Conservation (phyloP, 441 rosid species). For the Corymbia citriodora region DNA sequence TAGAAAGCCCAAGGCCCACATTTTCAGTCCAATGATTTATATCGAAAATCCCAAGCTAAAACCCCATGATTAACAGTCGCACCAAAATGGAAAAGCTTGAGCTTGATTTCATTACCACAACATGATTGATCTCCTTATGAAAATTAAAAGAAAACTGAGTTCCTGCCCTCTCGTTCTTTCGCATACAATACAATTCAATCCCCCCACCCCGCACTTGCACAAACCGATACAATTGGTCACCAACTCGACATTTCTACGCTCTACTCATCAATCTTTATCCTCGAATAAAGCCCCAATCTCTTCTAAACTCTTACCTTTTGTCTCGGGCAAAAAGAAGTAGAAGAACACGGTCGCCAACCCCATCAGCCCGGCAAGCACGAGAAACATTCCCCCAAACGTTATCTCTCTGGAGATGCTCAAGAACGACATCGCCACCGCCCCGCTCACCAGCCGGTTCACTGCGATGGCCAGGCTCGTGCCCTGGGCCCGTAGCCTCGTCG, state of each 20-base stretch:
- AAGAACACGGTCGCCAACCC: conserved; percentile 20
- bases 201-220: neutral
- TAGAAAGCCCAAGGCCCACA: neutral
- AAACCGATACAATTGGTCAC: neutral
- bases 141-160: neutral
- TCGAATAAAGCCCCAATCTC: conserved; percentile 8
- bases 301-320: conserved; percentile 43
- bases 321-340: conserved; percentile 37
- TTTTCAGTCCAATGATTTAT: neutral
- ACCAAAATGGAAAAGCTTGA: neutral
- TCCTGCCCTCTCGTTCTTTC: neutral
- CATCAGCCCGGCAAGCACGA: conserved; percentile 40
- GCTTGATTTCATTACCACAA: neutral
- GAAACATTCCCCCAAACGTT: conserved; percentile 44
- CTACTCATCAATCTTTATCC: neutral
- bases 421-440: conserved; percentile 49
- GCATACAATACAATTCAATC: neutral
- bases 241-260: neutral
- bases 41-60: neutral
- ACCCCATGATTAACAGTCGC: neutral
- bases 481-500: conserved; percentile 29
- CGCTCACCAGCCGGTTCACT: conserved; percentile 17
- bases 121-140: neutral
- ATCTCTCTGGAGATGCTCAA: conserved; percentile 26
- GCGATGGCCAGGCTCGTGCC: conserved; percentile 16